These are phyloP conservation scores for Lentinula aciculospora DNA, from an alignment of 768 basidiomycete genomes.

Conservation along the genomic window DNA sequence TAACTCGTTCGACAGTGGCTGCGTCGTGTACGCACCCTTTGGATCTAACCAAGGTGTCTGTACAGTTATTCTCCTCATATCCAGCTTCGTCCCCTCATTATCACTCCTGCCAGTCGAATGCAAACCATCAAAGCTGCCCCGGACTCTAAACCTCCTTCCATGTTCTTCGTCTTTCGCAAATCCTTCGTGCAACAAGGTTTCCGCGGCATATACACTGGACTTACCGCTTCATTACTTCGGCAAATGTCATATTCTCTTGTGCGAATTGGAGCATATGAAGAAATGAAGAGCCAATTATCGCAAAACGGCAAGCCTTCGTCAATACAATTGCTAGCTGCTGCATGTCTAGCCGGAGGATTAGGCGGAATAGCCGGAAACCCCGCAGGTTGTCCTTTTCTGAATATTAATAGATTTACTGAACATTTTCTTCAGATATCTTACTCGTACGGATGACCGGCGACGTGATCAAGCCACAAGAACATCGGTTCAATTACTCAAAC, in stretches of 20 bases:
- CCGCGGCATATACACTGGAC: slow-evolving; percentile 72
- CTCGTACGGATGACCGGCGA: slow-evolving; percentile 90
- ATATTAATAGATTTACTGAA: too few species aligned
- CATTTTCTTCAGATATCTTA: slow-evolving; percentile 47
- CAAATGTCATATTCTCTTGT: slow-evolving; percentile 93
- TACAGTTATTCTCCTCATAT: slow-evolving; percentile 6
- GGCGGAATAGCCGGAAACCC: slow-evolving; percentile 87
- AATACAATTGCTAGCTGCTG: slow-evolving; percentile 52
- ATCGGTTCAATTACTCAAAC: slow-evolving; percentile 74
- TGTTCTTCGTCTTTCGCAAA: slow-evolving; percentile 53
- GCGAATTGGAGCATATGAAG: slow-evolving; percentile 78
- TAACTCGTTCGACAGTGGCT: slow-evolving; percentile 48
- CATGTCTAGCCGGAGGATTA: slow-evolving; percentile 69
- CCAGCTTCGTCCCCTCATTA: neutral
- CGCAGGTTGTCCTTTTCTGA: slow-evolving; percentile 46
- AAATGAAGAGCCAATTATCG: slow-evolving; percentile 56
- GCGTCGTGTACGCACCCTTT: slow-evolving; percentile 78
- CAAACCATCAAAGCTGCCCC: slow-evolving; percentile 55
- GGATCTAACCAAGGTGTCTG: slow-evolving; percentile 82
- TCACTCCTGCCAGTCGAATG: slow-evolving; percentile 53
- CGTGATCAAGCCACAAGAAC: slow-evolving; percentile 63
- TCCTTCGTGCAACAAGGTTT: slow-evolving; percentile 67
- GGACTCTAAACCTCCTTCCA: slow-evolving; percentile 55
- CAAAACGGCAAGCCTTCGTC: slow-evolving; percentile 46
- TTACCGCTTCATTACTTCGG: slow-evolving; percentile 76